Percentiles rank a stretch among this genome's conserved stretches.
Evolutionary conservation across 2,329 filamentous ascomycete genomes (phyloP).

Genomic region (Amesomyces nigricolor): DNA sequence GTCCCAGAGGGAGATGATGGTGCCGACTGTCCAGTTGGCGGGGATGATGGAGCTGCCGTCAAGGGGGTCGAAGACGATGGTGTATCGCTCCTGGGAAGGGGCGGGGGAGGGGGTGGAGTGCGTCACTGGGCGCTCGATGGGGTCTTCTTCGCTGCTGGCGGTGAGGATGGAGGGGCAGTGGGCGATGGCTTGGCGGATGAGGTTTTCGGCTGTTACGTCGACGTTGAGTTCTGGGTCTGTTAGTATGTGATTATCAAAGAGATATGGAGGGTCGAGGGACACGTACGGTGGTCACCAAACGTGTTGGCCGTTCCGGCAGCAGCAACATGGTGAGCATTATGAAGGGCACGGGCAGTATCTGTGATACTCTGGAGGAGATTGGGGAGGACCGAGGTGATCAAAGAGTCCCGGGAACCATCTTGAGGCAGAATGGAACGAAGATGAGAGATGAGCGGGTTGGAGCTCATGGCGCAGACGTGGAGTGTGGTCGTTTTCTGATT

Average conservation of each 20-base stretch:
- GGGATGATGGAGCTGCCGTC: constrained; percentile 58
- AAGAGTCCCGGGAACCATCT: constrained; percentile 21
- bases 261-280: background rate
- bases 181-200: constrained; percentile 41
- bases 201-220: constrained; percentile 46
- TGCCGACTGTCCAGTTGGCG: constrained; percentile 53
- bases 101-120: background rate
- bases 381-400: constrained; percentile 44
- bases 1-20: constrained; percentile 57
- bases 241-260: background rate
- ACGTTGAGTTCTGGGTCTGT: constrained; percentile 44
- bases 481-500: too few species aligned
- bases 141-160: constrained; percentile 57
- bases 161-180: constrained; percentile 42
- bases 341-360: constrained; percentile 42
- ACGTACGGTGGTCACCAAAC: constrained; percentile 49
- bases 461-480: background rate
- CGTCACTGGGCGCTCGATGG: constrained; percentile 40
- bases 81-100: constrained; percentile 41
- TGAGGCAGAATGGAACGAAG: constrained; percentile 8
- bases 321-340: constrained; percentile 41
- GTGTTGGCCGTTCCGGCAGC: constrained; percentile 47
- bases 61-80: constrained; percentile 57
- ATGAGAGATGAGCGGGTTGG: background rate
- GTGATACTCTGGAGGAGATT: constrained; percentile 41